Conservation (phyloP, 345 rosid species). For the Salix exigua region DNA sequence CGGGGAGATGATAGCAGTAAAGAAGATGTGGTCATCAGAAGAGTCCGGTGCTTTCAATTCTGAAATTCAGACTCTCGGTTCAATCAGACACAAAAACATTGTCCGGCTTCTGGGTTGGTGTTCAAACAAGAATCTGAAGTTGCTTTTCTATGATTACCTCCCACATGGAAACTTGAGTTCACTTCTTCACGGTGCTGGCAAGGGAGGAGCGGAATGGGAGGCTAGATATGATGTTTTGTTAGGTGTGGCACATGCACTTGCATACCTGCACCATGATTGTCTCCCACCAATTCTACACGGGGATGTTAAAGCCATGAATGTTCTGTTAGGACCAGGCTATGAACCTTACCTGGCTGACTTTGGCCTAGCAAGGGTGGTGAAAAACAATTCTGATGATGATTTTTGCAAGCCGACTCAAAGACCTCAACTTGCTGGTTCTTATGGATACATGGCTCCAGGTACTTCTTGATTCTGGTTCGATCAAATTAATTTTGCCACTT, state of each 20-base stretch:
- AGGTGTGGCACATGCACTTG: constrained; percentile 86
- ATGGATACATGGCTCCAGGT: constrained; percentile 99
- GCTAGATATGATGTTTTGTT: constrained; percentile 61
- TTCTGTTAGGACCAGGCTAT: constrained; percentile 59
- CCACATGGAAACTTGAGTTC: constrained; percentile 92
- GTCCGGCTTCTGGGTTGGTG: constrained; percentile 84
- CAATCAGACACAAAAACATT: constrained; percentile 78
- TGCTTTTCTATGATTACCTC: constrained; percentile 86
- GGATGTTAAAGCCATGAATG: constrained; percentile 92
- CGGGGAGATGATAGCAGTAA: constrained; percentile 79
- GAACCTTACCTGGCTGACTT: constrained; percentile 88
- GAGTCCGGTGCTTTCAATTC: constrained; percentile 78
- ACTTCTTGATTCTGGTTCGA: neutral
- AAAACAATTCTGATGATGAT: constrained; percentile 26
- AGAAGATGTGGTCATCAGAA: constrained; percentile 90
- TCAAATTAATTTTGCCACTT: neutral
- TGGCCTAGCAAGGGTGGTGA: constrained; percentile 65
- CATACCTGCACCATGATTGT: constrained; percentile 92
- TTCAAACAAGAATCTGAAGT: constrained; percentile 64
- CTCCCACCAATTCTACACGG: constrained; percentile 85
- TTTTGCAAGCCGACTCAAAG: constrained; percentile 44
- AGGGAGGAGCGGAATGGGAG: constrained; percentile 86
- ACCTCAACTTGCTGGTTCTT: constrained; percentile 87
- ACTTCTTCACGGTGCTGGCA: constrained; percentile 71
- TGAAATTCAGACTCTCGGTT: constrained; percentile 77